A percentile compares a stretch with the other conserved stretches of the same genome.
Conservation (phyloP, 2,329 filamentous ascomycete genomes). For the Leptographium wingfieldii region DNA sequence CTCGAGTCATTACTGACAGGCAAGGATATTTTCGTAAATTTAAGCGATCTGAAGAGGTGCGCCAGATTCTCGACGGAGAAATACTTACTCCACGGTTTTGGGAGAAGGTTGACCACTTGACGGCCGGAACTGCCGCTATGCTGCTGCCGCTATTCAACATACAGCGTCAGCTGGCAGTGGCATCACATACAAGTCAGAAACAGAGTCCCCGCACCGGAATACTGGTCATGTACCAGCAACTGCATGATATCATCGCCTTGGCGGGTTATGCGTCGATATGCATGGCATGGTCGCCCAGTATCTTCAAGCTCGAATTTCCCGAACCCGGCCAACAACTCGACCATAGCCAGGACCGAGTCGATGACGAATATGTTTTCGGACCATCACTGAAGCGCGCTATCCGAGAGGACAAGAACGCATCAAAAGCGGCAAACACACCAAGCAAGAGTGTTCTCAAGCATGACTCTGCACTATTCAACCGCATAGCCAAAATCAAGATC, state of each 20-base stretch:
- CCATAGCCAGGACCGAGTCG: constrained; percentile 10
- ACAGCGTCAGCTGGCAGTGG: constrained; percentile 11
- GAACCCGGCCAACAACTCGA: constrained; percentile 17
- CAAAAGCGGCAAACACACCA: background rate
- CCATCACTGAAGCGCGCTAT: background rate
- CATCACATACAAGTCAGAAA: background rate
- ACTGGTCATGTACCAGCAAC: constrained; percentile 17
- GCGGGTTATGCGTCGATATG: constrained; percentile 19
- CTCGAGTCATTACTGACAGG: background rate
- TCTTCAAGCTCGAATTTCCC: constrained; percentile 19
- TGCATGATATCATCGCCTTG: constrained; percentile 20
- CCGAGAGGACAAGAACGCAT: background rate
- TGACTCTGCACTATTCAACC: background rate
- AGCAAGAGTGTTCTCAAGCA: background rate
- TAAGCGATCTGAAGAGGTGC: constrained; percentile 19
- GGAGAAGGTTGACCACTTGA: constrained; percentile 22
- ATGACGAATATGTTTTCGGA: constrained; percentile 4
- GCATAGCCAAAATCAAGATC: constrained; percentile 19
- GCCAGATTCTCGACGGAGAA: constrained; percentile 13
- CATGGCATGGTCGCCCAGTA: constrained; percentile 17
- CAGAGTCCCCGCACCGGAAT: constrained; percentile 9
- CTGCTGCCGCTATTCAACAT: constrained; percentile 24
- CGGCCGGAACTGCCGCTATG: constrained; percentile 19
- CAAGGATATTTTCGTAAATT: constrained; percentile 24
- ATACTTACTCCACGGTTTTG: constrained; percentile 23